Base-by-base conservation (phyloP, 495 filamentous ascomycete genomes). In the Massariosphaeria phaeospora region DNA sequence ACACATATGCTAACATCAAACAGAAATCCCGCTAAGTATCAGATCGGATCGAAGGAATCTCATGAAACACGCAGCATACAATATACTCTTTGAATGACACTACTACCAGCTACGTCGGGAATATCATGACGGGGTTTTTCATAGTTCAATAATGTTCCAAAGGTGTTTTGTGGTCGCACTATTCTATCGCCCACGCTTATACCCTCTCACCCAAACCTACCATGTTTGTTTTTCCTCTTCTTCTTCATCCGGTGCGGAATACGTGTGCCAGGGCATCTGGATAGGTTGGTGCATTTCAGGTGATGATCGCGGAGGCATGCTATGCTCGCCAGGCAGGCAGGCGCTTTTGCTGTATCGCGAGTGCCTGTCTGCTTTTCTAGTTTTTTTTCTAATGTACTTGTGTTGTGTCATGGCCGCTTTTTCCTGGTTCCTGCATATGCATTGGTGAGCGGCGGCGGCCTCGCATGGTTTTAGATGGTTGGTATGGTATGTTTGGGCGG, bases 141-240 rank as follows among this genome's bases (percentile, higher is more conserved):
- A 39, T 25, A 39, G 31, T 25, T 49, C 21, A 44, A 29, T 29
- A 23, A 21, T 49, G 46, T 25, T 49, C 29, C 34, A 23, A 11
- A 3, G 30, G 30, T 7, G 45, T n/a, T n/a, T n/a, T 15, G 34
- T 8, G 23, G 20, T 49, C 46, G 10, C 26, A 40, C 15, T 36
- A 46, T 51, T 50, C 30, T 35, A 26, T 42, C 10, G 17, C 29
- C 35, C 11, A 49, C 40, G 57, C 49, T 61, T 55, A 61, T 61
- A 61, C 57, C 57, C 57, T n/a, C n/a, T n/a, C n/a, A n/a, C 50
- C 21, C 46, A 51, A 55, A 55, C 33, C 44, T 27, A 20, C 31
- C 29, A 10, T 34, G 21, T 33, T 20, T 44, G n/a, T n/a, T n/a
- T n/a, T n/a, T n/a, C n/a, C n/a, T 38, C 34, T 38, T 38, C 34